Evolutionary conservation across 352 stramenopile species (phyloP), one percentile per base, ranked within the genome.

Genomic region (Phytophthora crassamura): DNA sequence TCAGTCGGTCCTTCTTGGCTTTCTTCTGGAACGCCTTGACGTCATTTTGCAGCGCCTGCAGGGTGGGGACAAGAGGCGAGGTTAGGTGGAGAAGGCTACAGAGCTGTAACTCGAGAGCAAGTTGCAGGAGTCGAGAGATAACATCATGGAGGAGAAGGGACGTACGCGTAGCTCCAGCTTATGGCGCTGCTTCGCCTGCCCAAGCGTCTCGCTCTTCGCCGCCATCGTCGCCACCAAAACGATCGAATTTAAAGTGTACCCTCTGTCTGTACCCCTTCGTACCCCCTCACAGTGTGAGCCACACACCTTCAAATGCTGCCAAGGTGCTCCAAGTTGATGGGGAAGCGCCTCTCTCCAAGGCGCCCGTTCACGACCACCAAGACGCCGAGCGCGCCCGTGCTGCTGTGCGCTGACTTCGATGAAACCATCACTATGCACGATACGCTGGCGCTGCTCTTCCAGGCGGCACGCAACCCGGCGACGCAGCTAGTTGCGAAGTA

Each of bases 161-260:
- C 84, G 49, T 69, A 95, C 88, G 5, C 88, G 81, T 46, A 90
- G 59, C 62, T 95, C 88, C 14, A 95, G 84, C 70, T 95, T 95
- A 69, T 95, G 88, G 32, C 88, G 88, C 62, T 95, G 88, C 70
- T 94, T 95, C 50, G 85, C 68, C 66, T 95, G 86, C n/a, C 88
- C 84, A 3, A 69, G 59, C 39, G 82, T 94, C 81, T 95, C 85
- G 40, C 61, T 72, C 55, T 84, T 91, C 49, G 58, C 69, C 49
- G 68, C 67, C 78, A 88, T 87, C 39, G 22, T 51, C 22, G 3
- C 22, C 0, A 30, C 4, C 4, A 30, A 2, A 4, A 30, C 25
- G 25, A 30, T 30, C 25, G 25, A 30, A 6, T 30, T 30, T 30
- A 30, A 30, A 30, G 25, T 30, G 25, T 30, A 30, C 25, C 22